Evolutionary conservation across 345 rosid species (phyloP), one percentile per base, ranked within the genome.

Genomic region (Syzygium aqueum): DNA sequence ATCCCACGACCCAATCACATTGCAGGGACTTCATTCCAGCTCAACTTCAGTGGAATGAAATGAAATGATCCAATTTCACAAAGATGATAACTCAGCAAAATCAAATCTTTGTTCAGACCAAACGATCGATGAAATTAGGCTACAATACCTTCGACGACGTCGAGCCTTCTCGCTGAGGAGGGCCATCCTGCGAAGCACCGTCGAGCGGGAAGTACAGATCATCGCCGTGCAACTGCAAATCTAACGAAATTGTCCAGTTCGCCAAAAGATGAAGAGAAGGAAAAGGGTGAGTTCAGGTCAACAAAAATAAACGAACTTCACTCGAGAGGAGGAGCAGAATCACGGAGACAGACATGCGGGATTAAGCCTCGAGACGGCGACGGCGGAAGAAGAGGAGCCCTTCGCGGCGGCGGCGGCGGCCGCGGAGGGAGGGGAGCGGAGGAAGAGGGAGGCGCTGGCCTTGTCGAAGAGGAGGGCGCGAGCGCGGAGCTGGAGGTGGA

Each of bases 391-490:
- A 57, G 59, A 84, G 19, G 85, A 30, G 49, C 49, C 14, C 28
- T 84, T 84, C 59, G 23, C 40, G 1, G 61, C 43, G 59, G 85
- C 25, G 28, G 82, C 85, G 30, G 28, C n/a, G 65, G 30, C 53
- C 8, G 85, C 59, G 33, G 53, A 13, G 63, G 91, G 85, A 53
- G 91, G 87, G 78, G 94, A 90, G 28, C 93, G 93, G 84, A 94
- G 92, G 89, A 94, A 96, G 86, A 97, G 98, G 12, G 98, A 88
- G 85, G 88, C 90, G 50, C 91, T 85, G 88, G 98, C 99, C 92
- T 97, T 97, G 86, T 95, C 98, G 88, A 93, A 97, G 56, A 96
- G 88, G 82, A 97, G 99, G 78, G 99, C 98, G 21, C 99, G 98
- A 61, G 87, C 95, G 33, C 98, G 93, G 90, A 97, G 97, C 92